Evolutionary conservation across 495 filamentous ascomycete genomes (phyloP), one percentile per base, ranked within the genome.

Genomic region (Talaromyces borbonicus): DNA sequence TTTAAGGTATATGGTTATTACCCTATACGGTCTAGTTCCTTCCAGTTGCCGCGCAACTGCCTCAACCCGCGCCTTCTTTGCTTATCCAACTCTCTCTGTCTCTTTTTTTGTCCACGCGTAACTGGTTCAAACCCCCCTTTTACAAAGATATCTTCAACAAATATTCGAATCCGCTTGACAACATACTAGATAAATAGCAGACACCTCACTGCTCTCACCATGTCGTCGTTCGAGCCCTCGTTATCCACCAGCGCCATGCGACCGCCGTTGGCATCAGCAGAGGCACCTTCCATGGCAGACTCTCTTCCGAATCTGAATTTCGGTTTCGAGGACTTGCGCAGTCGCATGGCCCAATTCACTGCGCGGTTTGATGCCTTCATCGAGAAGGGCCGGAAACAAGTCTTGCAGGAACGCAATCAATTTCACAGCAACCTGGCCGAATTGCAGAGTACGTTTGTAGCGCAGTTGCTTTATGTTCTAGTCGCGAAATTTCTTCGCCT

Each of bases 311-410:
- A 71, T 60, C 85, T 95, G 64, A 88, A 92, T 65, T 96, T 97
- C 62, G 88, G 87, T 47, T 97, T 97, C 65, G 90, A 97, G 48
- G 89, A 95, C 50, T 70, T 98, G 49, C 90, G 90, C 63, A 87
- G 87, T 52, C 82, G 87, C 65, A 97, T 98, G 90, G 79, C 84
- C 22, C 83, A 84, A 42, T 98, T 98, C 62, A 97, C 87, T 0
- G 78, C 79, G 8, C 84, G 77, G 47, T 98, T 98, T 53, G 92
- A 97, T 57, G 81, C 81, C 5, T 96, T 96, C 57, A 96, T 98
- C 53, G 89, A 94, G 51, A 78, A 83, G 46, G 87, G 89, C 3
- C 78, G 89, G 14, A 92, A 89, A 65, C 80, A 83, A 39, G 85
- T 97, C 5, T 64, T 95, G 11, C 88, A 95, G 48, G 90, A 98